Percentiles rank a stretch among this genome's conserved stretches.
These are phyloP conservation scores for Pseudocercospora crystallina DNA, from an alignment of 2,329 filamentous ascomycete genomes.

Conservation along the genomic window DNA sequence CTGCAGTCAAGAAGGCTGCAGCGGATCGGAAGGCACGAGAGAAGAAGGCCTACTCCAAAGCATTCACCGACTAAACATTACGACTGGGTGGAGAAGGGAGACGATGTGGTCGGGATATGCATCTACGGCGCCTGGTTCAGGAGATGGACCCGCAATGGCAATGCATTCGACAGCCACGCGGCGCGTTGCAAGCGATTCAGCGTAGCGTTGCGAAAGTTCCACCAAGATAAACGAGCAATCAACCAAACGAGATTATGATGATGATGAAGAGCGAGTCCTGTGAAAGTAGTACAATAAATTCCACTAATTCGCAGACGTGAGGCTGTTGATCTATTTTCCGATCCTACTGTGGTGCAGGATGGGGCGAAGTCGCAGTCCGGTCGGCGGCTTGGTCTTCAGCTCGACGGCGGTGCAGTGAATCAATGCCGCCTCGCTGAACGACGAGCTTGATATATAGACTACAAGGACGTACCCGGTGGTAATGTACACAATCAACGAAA, in stretches of 20 bases:
- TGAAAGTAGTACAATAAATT: too few relatives aligned
- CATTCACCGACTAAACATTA: constrained; percentile 60
- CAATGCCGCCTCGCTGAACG: not conserved
- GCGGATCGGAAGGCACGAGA: constrained; percentile 77
- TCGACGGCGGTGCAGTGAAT: constrained; percentile 8
- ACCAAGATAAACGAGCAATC: constrained; percentile 8
- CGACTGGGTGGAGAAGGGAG: not conserved
- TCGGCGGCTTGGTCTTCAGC: not conserved
- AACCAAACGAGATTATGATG: constrained; percentile 1
- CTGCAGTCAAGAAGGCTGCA: constrained; percentile 73
- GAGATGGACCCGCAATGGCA: too few relatives aligned
- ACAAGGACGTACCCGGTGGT: not conserved
- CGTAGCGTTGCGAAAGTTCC: constrained; percentile 1
- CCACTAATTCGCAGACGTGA: too few relatives aligned
- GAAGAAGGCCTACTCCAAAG: constrained; percentile 89
- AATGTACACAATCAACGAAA: too few relatives aligned
- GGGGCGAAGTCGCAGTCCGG: constrained; percentile 8
- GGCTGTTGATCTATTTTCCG: not conserved
- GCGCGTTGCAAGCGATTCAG: constrained; percentile 2
- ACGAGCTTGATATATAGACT: not conserved
- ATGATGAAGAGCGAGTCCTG: not conserved
- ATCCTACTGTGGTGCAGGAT: constrained; percentile 11
- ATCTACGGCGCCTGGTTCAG: not conserved
- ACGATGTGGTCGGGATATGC: not conserved
- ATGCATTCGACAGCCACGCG: not conserved